Percentiles rank a stretch among this genome's conserved stretches.
These are phyloP conservation scores for Lanzia echinophila DNA, from an alignment of 2,329 filamentous ascomycete species.

Conservation along the genomic window DNA sequence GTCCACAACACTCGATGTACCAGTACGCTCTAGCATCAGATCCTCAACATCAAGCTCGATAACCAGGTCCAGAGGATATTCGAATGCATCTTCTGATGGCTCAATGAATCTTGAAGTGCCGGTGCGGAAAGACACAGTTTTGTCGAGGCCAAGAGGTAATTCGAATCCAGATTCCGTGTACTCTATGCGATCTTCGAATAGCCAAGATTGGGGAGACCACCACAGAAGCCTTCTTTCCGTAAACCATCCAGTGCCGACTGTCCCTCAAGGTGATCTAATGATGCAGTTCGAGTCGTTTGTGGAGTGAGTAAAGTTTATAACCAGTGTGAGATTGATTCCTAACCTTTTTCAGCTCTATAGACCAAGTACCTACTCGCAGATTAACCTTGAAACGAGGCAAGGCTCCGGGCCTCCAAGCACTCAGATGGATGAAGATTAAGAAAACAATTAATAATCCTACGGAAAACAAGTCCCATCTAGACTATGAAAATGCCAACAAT, in stretches of 20 bases:
- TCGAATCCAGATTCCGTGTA: conserved; percentile 1
- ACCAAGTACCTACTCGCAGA: not conserved
- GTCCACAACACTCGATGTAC: conserved; percentile 4
- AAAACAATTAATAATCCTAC: not conserved
- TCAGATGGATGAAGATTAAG: not conserved
- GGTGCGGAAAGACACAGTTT: not conserved
- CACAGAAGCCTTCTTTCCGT: not conserved
- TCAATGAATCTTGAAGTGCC: not conserved
- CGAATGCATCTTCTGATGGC: not conserved
- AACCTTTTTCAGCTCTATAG: not conserved
- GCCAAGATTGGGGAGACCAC: conserved; percentile 4
- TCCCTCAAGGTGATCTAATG: not conserved
- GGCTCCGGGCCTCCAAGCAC: not conserved
- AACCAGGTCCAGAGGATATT: not conserved
- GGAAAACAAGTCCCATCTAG: not conserved
- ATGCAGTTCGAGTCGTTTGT: conserved; percentile 5
- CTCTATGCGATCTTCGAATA: not conserved
- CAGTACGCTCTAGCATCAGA: not conserved
- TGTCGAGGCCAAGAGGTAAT: not conserved
- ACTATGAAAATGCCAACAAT: not conserved
- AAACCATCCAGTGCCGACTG: not conserved
- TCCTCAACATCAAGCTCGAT: not conserved
- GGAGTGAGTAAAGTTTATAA: not conserved
- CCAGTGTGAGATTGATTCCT: not conserved
- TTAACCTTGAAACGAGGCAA: not conserved